Evolutionary conservation across 2,329 filamentous ascomycete species (phyloP), one percentile per base, ranked within the genome.

Genomic region (Rutstroemia sydowiana): DNA sequence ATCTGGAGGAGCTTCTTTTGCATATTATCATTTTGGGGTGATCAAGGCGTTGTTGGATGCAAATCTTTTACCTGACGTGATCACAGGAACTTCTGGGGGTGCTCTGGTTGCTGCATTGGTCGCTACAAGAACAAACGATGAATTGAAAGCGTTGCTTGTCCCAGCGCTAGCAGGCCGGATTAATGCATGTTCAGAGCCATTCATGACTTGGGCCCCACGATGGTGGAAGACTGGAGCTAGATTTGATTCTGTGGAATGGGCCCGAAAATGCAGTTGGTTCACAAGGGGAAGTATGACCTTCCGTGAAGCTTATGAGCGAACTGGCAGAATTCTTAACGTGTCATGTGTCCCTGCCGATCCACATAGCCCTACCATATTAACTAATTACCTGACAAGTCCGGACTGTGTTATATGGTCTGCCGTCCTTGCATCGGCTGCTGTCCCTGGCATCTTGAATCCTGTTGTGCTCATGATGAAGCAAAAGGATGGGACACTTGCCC

Each of bases 341-440:
- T 89, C 88, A 5, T 98, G 93, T 67, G 89, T 98, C 1, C 93
- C 93, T 1, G 91, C 92, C 0, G 93, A 98, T 66, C 93, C 92
- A 16, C 90, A 98, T 69, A 95, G 88, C 40, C 92, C 83, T 2
- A 84, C 63, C 0, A 95, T 98, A 58, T 76, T 98, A 7, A 89
- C 89, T 65, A 98, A 98, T 70, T 95, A 97, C 67, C 78, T 96
- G 30, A 97, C 93, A 1, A 87, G 87, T 20, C 93, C 93, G 0
- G 90, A 98, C 71, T 98, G 93, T 65, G 93, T 98, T 37, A 95
- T 98, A 57, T 98, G 95, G 93, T 95, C 90, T 10, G 92, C 93
- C 2, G 90, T 97, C 3, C 73, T 98, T 41, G 93, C 93, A 1
- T 96, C 91, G 5, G 93, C 93, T 3, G 93, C 93, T 4, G 93